phyloP scores from a whole-genome alignment of 352 stramenopile genomes.

The Thalassiosira allenii region DNA sequence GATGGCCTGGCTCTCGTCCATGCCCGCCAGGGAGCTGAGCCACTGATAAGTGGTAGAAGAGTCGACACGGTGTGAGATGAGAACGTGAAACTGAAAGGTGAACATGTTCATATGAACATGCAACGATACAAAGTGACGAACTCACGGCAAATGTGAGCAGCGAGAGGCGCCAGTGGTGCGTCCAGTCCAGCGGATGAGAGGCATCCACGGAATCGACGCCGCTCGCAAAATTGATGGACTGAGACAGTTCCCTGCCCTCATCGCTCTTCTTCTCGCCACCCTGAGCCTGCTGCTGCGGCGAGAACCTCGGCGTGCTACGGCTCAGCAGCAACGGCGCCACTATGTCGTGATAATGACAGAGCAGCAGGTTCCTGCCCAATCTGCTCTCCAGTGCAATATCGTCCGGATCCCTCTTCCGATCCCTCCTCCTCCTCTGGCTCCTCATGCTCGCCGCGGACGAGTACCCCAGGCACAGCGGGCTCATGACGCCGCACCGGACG shows the following conservation, averaged over 20 bases:
- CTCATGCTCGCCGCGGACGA: conserved; percentile 1
- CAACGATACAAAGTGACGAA: too few species aligned
- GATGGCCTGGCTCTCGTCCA: conserved; percentile 49
- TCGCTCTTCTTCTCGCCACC: conserved; percentile 3
- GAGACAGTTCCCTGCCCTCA: conserved; percentile 12
- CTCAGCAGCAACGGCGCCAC: conserved; percentile 82
- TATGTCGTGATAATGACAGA: conserved; percentile 85
- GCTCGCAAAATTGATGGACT: conserved; percentile 43
- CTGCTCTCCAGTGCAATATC: conserved; percentile 65
- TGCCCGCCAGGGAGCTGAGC: conserved; percentile 55
- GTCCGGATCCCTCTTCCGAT: conserved; percentile 9
- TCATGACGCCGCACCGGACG: conserved; percentile 71
- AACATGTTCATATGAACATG: too few species aligned
- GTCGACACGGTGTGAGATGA: too few species aligned
- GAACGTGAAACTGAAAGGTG: too few species aligned
- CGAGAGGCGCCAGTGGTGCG: conserved; percentile 79
- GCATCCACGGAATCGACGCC: background rate
- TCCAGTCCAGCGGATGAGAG: conserved; percentile 60
- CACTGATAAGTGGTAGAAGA: conserved; percentile 53
- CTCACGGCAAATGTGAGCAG: conserved; percentile 78
- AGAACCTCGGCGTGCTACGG: conserved; percentile 56
- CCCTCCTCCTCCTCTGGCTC: conserved; percentile 4
- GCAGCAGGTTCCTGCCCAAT: conserved; percentile 80
- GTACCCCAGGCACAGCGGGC: conserved; percentile 40
- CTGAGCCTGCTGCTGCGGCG: background rate